These are phyloP conservation scores for Cyanidioschyzon merolae DNA, from an alignment of 23 red algal species.

Conservation along the genomic window DNA sequence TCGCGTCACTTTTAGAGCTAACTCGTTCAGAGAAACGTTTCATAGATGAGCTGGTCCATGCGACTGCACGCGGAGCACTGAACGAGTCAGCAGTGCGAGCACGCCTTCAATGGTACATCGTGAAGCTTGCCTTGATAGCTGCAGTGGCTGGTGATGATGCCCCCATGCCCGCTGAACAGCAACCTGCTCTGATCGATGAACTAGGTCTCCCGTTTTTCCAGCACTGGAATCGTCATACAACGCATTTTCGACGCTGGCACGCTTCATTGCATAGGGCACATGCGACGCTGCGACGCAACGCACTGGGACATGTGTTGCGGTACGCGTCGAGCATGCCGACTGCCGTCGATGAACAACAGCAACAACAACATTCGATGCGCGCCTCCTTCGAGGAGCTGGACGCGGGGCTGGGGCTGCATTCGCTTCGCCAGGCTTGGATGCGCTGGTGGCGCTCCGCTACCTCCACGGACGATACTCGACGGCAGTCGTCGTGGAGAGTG, in stretches of 20 bases:
- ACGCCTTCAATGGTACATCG: neutral
- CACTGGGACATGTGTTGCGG: neutral
- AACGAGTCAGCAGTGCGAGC: neutral
- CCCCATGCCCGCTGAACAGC: neutral
- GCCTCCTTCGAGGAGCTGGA: neutral
- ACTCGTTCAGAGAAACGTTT: conserved; percentile 10
- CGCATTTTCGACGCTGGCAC: neutral
- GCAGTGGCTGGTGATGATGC: neutral
- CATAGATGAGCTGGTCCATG: neutral
- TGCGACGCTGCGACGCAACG: neutral
- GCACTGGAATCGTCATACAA: neutral
- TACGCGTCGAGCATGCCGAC: neutral
- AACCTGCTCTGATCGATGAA: neutral
- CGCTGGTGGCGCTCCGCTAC: neutral
- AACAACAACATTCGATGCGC: neutral
- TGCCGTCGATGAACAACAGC: too few relatives aligned
- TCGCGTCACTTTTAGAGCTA: neutral
- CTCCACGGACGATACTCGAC: too few relatives aligned
- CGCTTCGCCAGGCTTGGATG: neutral
- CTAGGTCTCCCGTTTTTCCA: neutral
- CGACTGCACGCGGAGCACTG: neutral
- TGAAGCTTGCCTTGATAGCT: neutral
- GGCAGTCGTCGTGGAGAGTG: too few relatives aligned
- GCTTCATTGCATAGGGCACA: neutral
- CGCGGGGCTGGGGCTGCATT: neutral